Evolutionary conservation across 1,284 basidiomycete species (phyloP).

Genomic region (Coniferiporia weirii): DNA sequence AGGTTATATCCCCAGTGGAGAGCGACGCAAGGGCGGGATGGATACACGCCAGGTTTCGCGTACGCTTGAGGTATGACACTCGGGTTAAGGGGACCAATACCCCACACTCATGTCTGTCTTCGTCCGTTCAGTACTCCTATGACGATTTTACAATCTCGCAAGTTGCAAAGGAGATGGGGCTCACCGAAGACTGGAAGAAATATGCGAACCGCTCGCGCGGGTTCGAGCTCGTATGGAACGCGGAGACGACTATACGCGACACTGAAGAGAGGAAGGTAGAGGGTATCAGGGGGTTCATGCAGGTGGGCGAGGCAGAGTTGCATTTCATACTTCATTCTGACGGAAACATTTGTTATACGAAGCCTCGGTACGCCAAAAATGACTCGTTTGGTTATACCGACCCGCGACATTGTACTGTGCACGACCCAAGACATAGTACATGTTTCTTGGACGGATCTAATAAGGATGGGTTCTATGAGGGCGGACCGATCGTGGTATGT

Average conservation of each 20-base stretch:
- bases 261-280: constrained; percentile 28
- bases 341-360: neutral
- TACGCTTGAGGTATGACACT: constrained; percentile 19
- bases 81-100: too few species aligned
- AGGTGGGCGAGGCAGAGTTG: constrained; percentile 32
- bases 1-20: constrained; percentile 16
- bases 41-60: constrained; percentile 21
- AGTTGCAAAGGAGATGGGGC: constrained; percentile 49
- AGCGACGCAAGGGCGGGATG: constrained; percentile 12
- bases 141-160: constrained; percentile 57
- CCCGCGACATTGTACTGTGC: constrained; percentile 58
- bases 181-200: constrained; percentile 43
- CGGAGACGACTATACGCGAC: constrained; percentile 40
- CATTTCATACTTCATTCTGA: too few species aligned
- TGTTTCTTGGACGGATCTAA: constrained; percentile 56
- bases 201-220: constrained; percentile 50
- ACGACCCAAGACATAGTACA: constrained; percentile 49
- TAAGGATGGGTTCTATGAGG: constrained; percentile 60
- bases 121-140: constrained; percentile 27
- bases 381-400: constrained; percentile 61
- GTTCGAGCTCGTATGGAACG: constrained; percentile 55
- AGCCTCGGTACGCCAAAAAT: constrained; percentile 49
- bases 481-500: constrained; percentile 53
- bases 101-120: too few species aligned
- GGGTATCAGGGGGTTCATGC: constrained; percentile 44